Conservation (phyloP, 73 alveolate genomes). For the Effrenium voratum region DNA sequence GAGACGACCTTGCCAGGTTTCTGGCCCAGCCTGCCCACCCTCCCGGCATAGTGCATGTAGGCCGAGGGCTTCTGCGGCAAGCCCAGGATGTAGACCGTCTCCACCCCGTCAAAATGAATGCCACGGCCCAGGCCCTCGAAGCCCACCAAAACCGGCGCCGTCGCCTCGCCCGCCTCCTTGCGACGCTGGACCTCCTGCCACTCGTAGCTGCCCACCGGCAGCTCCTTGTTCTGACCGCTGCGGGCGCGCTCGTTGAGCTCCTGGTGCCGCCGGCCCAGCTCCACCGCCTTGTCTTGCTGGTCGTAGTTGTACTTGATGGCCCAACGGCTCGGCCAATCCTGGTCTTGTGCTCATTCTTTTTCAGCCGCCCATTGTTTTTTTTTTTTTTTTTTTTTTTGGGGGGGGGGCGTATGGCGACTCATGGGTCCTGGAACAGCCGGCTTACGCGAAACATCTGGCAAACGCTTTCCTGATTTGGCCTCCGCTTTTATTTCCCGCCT, state of each 20-base stretch:
- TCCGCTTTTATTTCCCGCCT: no score
- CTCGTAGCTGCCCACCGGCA: slow-evolving; percentile 16
- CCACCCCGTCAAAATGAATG: slow-evolving; percentile 63
- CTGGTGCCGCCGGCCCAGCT: slow-evolving; percentile 27
- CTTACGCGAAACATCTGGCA: no score
- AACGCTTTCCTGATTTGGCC: no score
- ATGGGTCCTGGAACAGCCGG: no score
- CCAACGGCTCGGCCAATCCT: slow-evolving; percentile 70
- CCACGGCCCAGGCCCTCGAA: slow-evolving; percentile 69
- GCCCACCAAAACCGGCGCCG: slow-evolving; percentile 34
- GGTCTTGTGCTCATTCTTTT: no score
- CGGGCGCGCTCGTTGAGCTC: slow-evolving; percentile 29
- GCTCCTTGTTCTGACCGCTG: neutral
- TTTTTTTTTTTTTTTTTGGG: no score
- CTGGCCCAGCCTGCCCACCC: slow-evolving; percentile 70
- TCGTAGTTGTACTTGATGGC: slow-evolving; percentile 51
- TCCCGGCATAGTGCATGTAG: slow-evolving; percentile 59
- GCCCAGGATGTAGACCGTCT: slow-evolving; percentile 64
- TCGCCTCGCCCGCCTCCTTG: slow-evolving; percentile 46
- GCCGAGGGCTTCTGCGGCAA: slow-evolving; percentile 46
- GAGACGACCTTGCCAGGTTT: slow-evolving; percentile 54
- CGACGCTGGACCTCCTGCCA: slow-evolving; percentile 51
- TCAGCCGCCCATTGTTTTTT: no score
- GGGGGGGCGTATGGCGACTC: no score
- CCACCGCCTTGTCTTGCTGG: slow-evolving; percentile 28